Base-by-base conservation (phyloP, 495 filamentous ascomycete species). In the Aspergillus saccharolyticus region DNA sequence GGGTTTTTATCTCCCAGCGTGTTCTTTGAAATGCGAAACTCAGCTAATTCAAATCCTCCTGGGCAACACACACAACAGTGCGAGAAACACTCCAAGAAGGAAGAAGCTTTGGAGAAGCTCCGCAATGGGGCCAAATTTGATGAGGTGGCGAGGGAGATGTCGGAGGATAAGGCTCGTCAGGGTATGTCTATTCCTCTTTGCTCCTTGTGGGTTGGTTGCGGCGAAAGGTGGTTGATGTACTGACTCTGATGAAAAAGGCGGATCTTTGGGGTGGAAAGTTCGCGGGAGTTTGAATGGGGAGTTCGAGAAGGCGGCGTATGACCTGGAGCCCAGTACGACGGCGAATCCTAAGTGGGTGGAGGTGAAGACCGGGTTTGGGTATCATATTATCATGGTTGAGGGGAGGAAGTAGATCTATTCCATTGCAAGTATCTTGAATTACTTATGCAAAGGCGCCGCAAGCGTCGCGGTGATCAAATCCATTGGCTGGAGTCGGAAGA, bases 311-410 rank as follows among this genome's bases (percentile, higher is more conserved):
- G 85, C 85, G 4, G 92, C 91, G 10, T 96, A 87, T 63, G 85
- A 85, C 20, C 77, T 97, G 42, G 86, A 89, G 61, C 76, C 84
- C 0, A 91, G 88, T 68, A 86, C 87, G 19, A 90, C 86, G n/a
- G 80, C 66, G 14, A 89, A 78, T 56, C 89, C 91, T 7, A 87
- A 86, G 65, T 89, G 81, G 67, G 89, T 74, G 15, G 89, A 95
- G 74, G 87, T 84, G 28, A 96, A 95, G 77, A 93, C 90, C 3
- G 77, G 79, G 9, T 85, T 85, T 74, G 92, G 92, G n/a, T 96
- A 96, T 78, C 92, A 97, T 73, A 85, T 96, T 53, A 86, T 96
- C 55, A 94, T 96, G 86, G 89, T 96, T 4, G 88, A 87, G 62
- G 87, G 85, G 24, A 72, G 86, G 65, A 87, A 86, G 65, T 89